Base-by-base conservation (phyloP, 2,329 filamentous ascomycete species). In the Clarireedia paspali region DNA sequence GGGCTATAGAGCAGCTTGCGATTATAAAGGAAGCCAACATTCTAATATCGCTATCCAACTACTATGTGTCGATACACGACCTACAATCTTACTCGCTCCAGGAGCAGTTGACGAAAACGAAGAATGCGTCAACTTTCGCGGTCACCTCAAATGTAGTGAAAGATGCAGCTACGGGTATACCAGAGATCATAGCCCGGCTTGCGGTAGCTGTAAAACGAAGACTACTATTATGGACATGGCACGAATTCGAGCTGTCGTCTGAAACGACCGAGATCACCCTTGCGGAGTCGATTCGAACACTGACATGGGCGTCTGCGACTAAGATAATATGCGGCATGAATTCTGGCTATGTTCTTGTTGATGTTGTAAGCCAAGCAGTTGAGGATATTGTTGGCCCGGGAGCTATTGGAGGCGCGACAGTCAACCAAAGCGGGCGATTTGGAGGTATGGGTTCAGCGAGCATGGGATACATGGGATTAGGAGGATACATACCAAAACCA, bases 381-480 rank as follows among this genome's bases (percentile, higher is more conserved):
- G 84, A 84, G 59, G 90, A 96, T 55, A 87, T 99, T 58, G 81
- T 87, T 55, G 90, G 88, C 12, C 85, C 88, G 0, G 87, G 88
- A 38, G 81, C 83, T 44, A 82, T 88, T 55, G 85, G 84, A 10
- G 85, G 85, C 24, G 77, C 79, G 6, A 77, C 82, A 24, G 78
- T 79, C 39, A 61, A 63, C 39, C 70, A 68, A 57, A 75, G 77
- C 1, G 76, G 77, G 1, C 82, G 91, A 39, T 92, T 96, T 63
- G 90, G 90, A 5, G 88, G 89, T 2, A 85, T 92, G 60, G 88
- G 87, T 58, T 88, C 85, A 54, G 88, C 87, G 6, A 89, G 90
- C 48, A 96, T 97, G 90, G 91, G 91, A 46, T 97, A 97, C 68
- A 95, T 97, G 81, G 92, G 92, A 1, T 85, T 97, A 68, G 91